Evolutionary conservation across 2,329 filamentous ascomycete species (phyloP).

Genomic region (Aureobasidium lini): DNA sequence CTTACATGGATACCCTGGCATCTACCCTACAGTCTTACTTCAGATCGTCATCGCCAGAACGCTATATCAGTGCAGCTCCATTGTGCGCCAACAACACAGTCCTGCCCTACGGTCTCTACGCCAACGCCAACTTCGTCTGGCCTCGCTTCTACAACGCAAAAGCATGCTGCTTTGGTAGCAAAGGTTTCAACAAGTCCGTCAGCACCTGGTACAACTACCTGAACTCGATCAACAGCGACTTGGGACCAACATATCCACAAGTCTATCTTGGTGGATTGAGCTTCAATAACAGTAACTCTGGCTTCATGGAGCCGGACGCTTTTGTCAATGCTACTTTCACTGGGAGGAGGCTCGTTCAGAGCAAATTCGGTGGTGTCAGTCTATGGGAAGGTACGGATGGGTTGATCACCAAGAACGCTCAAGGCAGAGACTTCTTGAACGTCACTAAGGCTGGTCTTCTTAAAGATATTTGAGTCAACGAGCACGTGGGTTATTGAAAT

Average conservation of each 20-base stretch:
- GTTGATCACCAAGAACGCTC: background rate
- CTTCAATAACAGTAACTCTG: background rate
- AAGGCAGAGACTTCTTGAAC: background rate
- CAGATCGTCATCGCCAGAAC: background rate
- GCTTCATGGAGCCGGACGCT: background rate
- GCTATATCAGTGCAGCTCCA: constrained; percentile 8
- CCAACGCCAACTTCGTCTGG: constrained; percentile 13
- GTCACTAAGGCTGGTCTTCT: background rate
- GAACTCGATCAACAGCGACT: background rate
- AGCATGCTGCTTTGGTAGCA: background rate
- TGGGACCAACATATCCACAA: background rate
- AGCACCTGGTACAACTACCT: constrained; percentile 3
- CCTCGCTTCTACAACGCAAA: constrained; percentile 14
- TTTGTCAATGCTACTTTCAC: background rate
- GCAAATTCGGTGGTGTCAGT: constrained; percentile 5
- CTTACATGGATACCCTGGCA: background rate
- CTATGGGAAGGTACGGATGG: constrained; percentile 11
- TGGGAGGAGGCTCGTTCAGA: background rate
- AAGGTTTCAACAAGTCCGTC: constrained; percentile 11
- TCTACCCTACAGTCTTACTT: background rate
- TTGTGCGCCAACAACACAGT: constrained; percentile 11
- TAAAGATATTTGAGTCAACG: too few relatives aligned
- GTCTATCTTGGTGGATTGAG: constrained; percentile 10
- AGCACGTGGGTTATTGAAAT: too few relatives aligned
- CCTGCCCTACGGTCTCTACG: constrained; percentile 6